Evolutionary conservation across 192 early-diverging fungal species (phyloP), one percentile per base, ranked within the genome.

Genomic region (Backusella tuberculispora): DNA sequence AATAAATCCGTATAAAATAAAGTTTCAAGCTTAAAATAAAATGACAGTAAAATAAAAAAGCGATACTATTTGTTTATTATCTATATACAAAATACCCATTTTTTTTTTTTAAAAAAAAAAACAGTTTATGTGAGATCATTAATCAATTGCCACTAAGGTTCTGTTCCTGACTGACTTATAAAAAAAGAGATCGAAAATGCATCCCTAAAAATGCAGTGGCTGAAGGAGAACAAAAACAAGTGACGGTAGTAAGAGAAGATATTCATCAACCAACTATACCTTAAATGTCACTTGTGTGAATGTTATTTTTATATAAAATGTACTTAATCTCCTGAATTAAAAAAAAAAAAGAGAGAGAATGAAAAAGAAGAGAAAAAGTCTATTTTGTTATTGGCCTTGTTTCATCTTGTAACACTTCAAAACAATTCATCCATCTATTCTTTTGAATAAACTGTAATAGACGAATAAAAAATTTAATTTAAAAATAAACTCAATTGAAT

Each of bases 171-270:
- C 50, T 53, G 19, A 53, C 50, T 53, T 53, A 19, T 53, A 43
- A 43, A 60, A 60, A 60, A 56, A 56, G 26, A 50, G 19, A 60
- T 9, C 21, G 21, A 60, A 60, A 26, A 26, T 60, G 53, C 53
- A 60, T 60, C 53, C 53, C 53, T 60, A 60, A 60, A 60, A 9
- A 43, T 60, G 53, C 53, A 60, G 53, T 60, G 53, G 53, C 53
- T 60, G 53, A 60, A 60, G 53, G 53, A 60, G 53, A 60, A 60
- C 24, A 60, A 60, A 60, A 56, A 26, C 29, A 34, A 34, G 29
- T 34, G 29, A 34, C 29, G 29, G 26, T 13, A 60, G 26, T 9
- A 60, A 26, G 5, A 24, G 26, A 60, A 60, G 53, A 13, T 21
- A 60, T 13, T 26, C 53, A 34, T 34, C 29, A 34, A 34, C 29